These are phyloP conservation scores for Mycena chlorophos DNA, from an alignment of 768 basidiomycete species.

Conservation along the genomic window DNA sequence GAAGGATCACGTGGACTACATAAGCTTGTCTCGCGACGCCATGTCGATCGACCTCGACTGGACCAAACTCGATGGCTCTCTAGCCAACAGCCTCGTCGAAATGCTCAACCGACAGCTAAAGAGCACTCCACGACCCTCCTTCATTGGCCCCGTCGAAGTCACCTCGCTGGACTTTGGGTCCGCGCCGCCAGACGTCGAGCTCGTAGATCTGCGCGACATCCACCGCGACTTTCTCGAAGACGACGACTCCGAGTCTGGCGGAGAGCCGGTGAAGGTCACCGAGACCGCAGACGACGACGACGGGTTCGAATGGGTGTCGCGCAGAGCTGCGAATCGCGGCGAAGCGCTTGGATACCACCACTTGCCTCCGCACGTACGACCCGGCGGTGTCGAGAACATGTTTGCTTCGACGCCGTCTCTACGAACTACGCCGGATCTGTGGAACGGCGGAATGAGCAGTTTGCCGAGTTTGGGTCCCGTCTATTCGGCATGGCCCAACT, in stretches of 20 bases:
- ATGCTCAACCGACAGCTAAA: constrained; percentile 79
- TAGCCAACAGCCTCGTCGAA: constrained; percentile 63
- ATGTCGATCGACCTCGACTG: constrained; percentile 99
- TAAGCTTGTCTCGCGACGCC: too few relatives aligned
- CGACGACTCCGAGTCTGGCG: constrained; percentile 59
- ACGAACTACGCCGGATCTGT: constrained; percentile 46
- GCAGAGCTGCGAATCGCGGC: constrained; percentile 57
- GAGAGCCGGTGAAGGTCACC: constrained; percentile 53
- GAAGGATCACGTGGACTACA: too few relatives aligned
- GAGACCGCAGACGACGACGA: constrained; percentile 66
- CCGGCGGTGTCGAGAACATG: constrained; percentile 56
- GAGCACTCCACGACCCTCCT: constrained; percentile 77
- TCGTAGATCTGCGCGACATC: constrained; percentile 91
- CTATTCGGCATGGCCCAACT: constrained; percentile 28
- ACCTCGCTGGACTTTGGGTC: constrained; percentile 88
- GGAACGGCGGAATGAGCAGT: constrained; percentile 41
- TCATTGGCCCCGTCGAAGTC: constrained; percentile 90
- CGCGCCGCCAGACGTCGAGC: constrained; percentile 77
- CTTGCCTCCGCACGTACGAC: constrained; percentile 71
- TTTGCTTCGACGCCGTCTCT: constrained; percentile 55
- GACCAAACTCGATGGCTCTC: constrained; percentile 74
- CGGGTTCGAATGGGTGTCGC: constrained; percentile 80
- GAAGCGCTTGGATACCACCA: constrained; percentile 65
- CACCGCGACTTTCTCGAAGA: constrained; percentile 93
- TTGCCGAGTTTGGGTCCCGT: constrained; percentile 38